Conservation (phyloP, 257 asterid genomes). For the Solanum ossicruentum region DNA sequence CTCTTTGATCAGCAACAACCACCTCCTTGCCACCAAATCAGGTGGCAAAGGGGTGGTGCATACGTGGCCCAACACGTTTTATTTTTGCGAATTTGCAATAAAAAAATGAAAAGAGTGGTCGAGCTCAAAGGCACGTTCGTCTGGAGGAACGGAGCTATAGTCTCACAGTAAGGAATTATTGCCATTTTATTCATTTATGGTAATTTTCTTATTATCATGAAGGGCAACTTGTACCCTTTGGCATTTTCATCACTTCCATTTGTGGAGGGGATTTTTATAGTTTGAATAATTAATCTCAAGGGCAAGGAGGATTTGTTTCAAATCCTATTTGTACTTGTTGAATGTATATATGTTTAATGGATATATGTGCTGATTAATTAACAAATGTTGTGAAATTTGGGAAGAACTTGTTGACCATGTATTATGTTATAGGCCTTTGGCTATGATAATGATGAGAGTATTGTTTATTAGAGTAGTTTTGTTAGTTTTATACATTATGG, state of each 20-base stretch:
- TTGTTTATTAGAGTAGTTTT: background rate
- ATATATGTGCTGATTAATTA: background rate
- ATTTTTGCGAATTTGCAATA: background rate
- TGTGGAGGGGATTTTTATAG: background rate
- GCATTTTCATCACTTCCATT: conserved; percentile 24
- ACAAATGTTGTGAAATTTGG: background rate
- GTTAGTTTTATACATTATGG: background rate
- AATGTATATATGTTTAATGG: background rate
- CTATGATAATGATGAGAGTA: background rate
- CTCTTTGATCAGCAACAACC: background rate
- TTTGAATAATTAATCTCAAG: background rate
- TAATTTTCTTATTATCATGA: conserved; percentile 8
- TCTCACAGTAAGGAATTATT: conserved; percentile 1
- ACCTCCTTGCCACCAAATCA: background rate
- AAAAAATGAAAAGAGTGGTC: background rate
- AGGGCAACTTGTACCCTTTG: conserved; percentile 96
- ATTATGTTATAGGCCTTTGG: background rate
- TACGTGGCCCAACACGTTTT: background rate
- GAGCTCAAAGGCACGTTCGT: background rate
- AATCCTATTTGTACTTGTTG: background rate
- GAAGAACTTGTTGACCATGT: background rate
- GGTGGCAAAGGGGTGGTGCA: conserved; percentile 11
- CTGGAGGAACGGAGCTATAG: background rate
- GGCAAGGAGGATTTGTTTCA: background rate
- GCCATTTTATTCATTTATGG: conserved; percentile 3